phyloP scores from a whole-genome alignment of 257 asterid species.

The Oldenlandia corymbosa region DNA sequence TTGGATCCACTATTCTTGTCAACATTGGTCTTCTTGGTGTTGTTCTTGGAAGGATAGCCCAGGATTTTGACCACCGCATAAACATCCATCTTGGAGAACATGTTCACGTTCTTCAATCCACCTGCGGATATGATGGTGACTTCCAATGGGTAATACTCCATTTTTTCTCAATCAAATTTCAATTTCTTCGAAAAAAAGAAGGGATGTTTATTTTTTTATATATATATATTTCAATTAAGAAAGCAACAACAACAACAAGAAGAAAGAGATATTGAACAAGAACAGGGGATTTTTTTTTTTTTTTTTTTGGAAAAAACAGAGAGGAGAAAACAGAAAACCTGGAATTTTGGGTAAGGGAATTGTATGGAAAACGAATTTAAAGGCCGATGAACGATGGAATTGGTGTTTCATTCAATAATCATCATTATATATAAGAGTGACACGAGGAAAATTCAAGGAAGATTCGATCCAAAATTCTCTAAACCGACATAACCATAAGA shows the following conservation, averaged over 20 bases:
- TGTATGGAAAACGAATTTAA: too few relatives aligned
- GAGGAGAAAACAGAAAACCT: not conserved
- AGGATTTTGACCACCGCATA: conserved; percentile 22
- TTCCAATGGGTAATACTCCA: conserved; percentile 31
- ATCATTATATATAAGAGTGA: too few relatives aligned
- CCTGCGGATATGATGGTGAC: conserved; percentile 33
- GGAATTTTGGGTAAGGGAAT: not conserved
- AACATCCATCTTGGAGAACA: conserved; percentile 32
- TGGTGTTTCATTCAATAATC: too few relatives aligned
- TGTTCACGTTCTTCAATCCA: conserved; percentile 29
- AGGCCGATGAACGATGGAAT: too few relatives aligned
- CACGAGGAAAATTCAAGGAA: too few relatives aligned
- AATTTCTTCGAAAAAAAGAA: too few relatives aligned
- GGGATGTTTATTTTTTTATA: too few relatives aligned
- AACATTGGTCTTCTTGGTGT: conserved; percentile 27
- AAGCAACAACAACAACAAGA: not conserved
- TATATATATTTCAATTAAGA: too few relatives aligned
- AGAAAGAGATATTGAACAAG: conserved; percentile 1
- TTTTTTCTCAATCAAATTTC: not conserved
- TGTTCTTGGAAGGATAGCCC: conserved; percentile 3
- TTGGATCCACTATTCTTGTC: conserved; percentile 31
- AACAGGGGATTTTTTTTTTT: too few relatives aligned
- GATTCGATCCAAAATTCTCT: too few relatives aligned
- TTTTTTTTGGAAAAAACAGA: not conserved
- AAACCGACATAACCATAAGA: too few relatives aligned